A percentile compares a stretch with the other conserved stretches of the same genome.
phyloP scores from a whole-genome alignment of 768 basidiomycete species.

The Aureoboletus auriporus region DNA sequence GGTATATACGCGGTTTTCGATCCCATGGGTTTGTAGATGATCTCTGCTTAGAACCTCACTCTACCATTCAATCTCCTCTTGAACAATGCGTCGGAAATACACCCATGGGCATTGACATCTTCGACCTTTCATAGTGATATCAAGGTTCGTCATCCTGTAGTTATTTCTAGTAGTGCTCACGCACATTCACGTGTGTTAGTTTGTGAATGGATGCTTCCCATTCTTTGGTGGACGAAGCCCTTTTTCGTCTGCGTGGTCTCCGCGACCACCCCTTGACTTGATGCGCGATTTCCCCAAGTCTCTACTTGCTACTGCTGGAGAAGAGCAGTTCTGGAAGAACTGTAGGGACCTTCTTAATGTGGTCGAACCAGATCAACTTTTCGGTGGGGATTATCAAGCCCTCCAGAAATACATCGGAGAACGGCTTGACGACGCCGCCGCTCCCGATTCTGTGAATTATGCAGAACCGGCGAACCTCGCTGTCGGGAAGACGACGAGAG shows the following conservation, averaged over 20 bases:
- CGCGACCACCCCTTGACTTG: constrained; percentile 3
- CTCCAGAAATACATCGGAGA: constrained; percentile 4
- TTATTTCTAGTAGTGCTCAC: not conserved
- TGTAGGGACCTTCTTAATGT: constrained; percentile 4
- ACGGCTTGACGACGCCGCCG: not conserved
- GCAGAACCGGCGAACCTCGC: constrained; percentile 6
- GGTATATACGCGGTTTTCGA: not conserved
- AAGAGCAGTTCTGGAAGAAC: constrained; percentile 3
- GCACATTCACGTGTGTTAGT: not conserved
- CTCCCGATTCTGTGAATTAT: not conserved
- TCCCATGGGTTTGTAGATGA: not conserved
- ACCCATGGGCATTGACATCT: constrained; percentile 5
- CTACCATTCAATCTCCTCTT: constrained; percentile 6
- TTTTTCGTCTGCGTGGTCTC: constrained; percentile 18
- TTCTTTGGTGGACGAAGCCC: constrained; percentile 17
- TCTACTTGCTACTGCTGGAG: not conserved
- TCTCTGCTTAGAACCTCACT: constrained; percentile 1
- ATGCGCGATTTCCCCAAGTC: constrained; percentile 15
- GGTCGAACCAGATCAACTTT: not conserved
- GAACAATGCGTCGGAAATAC: constrained; percentile 1
- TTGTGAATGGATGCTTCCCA: constrained; percentile 11
- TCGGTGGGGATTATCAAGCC: constrained; percentile 1
- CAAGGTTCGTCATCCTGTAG: not conserved
- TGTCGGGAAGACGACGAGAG: constrained; percentile 9
- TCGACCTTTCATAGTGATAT: constrained; percentile 1